These are phyloP conservation scores for Oryza glumipatula DNA, from an alignment of 176 grass and related monocot genomes.

Conservation along the genomic window DNA sequence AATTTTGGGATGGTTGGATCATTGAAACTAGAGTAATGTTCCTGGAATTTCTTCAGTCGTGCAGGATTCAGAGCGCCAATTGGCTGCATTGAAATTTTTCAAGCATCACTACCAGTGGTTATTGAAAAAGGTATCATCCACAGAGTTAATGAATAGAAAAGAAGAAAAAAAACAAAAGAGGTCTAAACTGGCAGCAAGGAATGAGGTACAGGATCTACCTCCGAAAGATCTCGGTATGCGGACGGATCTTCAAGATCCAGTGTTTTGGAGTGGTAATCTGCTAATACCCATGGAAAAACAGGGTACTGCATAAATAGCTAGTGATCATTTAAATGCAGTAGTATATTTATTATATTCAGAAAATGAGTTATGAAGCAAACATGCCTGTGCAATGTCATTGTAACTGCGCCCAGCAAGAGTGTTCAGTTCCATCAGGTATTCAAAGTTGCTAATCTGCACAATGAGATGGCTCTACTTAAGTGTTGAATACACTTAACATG, in stretches of 20 bases:
- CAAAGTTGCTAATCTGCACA: constrained; percentile 96
- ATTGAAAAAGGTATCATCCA: constrained; percentile 42
- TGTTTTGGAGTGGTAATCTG: constrained; percentile 79
- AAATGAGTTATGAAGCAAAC: constrained; percentile 37
- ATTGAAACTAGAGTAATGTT: constrained; percentile 71
- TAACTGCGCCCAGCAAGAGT: constrained; percentile 95
- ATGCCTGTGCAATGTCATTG: constrained; percentile 86
- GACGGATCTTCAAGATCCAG: constrained; percentile 74
- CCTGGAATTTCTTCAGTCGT: constrained; percentile 90
- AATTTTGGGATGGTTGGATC: constrained; percentile 95
- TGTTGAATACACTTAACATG: constrained; percentile 29
- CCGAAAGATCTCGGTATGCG: constrained; percentile 88
- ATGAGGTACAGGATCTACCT: constrained; percentile 42
- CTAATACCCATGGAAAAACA: constrained; percentile 95
- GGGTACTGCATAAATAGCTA: constrained; percentile 74
- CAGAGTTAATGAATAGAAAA: constrained; percentile 36
- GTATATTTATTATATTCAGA: constrained; percentile 28
- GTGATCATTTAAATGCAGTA: constrained; percentile 24
- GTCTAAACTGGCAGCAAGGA: constrained; percentile 3
- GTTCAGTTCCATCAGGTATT: constrained; percentile 99
- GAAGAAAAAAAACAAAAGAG: constrained; percentile 28
- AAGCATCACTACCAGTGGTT: constrained; percentile 16
- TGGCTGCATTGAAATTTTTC: constrained; percentile 73
- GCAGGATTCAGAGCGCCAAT: constrained; percentile 89
- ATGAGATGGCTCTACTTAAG: constrained; percentile 44